These are phyloP conservation scores for Hypoxylon sp. DNA, from an alignment of 2,329 filamentous ascomycete species.

Conservation along the genomic window DNA sequence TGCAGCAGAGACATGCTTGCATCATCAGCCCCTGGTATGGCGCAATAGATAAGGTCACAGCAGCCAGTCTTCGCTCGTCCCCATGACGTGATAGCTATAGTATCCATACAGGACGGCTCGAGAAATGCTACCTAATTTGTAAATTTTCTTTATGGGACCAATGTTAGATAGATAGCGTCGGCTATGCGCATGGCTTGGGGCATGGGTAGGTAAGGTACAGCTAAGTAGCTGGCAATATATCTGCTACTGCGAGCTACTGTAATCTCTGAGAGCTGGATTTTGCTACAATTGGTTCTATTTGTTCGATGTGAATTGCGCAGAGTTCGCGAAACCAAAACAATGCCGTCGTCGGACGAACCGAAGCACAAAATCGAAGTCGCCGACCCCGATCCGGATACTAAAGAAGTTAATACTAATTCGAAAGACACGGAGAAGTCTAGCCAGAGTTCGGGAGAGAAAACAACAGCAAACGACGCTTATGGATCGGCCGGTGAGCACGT, in stretches of 20 bases:
- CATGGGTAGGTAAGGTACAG: background rate
- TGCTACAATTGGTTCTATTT: too few relatives aligned
- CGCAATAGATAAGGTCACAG: slow-evolving; percentile 36
- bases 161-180: too few relatives aligned
- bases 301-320: too few relatives aligned
- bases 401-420: slow-evolving; percentile 4
- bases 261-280: too few relatives aligned
- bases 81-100: slow-evolving; percentile 33
- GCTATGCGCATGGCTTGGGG: too few relatives aligned
- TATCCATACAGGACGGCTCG: background rate
- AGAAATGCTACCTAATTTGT: too few relatives aligned
- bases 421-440: slow-evolving; percentile 8
- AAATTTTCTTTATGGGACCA: too few relatives aligned
- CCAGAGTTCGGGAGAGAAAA: slow-evolving; percentile 12
- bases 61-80: slow-evolving; percentile 24
- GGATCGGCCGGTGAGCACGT: slow-evolving; percentile 50
- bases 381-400: slow-evolving; percentile 11
- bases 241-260: background rate
- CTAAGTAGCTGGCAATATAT: background rate
- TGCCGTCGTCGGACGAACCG: slow-evolving; percentile 10
- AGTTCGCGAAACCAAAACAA: too few relatives aligned
- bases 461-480: slow-evolving; percentile 35
- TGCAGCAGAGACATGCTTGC: slow-evolving; percentile 1
- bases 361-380: slow-evolving; percentile 15
- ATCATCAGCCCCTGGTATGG: slow-evolving; percentile 32